Conservation (phyloP, 2,329 filamentous ascomycete species). For the Lasiodiplodia gonubiensis region DNA sequence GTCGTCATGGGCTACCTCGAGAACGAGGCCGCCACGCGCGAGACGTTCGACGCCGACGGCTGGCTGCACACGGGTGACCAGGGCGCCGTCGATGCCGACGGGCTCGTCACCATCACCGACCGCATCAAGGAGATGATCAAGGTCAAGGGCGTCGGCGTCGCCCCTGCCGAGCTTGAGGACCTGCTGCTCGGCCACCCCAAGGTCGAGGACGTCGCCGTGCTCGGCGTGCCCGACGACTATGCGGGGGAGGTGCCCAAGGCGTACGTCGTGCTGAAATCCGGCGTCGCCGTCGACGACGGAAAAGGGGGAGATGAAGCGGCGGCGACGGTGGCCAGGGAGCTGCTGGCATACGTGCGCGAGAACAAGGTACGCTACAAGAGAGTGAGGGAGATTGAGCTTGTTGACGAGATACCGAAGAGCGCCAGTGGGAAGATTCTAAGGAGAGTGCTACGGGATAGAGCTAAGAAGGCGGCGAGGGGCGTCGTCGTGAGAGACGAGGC, state of each 20-base stretch:
- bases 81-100: slow-evolving; percentile 61
- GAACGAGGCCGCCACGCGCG: slow-evolving; percentile 50
- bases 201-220: slow-evolving; percentile 64
- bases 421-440: slow-evolving; percentile 56
- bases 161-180: slow-evolving; percentile 69
- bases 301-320: slow-evolving; percentile 36
- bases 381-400: slow-evolving; percentile 54
- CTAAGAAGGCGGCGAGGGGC: slow-evolving; percentile 35
- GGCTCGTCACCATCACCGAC: slow-evolving; percentile 64
- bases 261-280: slow-evolving; percentile 50
- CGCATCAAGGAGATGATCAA: slow-evolving; percentile 73
- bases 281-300: neutral
- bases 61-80: slow-evolving; percentile 65
- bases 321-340: slow-evolving; percentile 46
- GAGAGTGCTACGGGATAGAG: slow-evolving; percentile 51
- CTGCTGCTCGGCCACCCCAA: slow-evolving; percentile 62
- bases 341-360: slow-evolving; percentile 49
- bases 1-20: slow-evolving; percentile 58
- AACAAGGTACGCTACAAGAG: slow-evolving; percentile 56
- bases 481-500: slow-evolving; percentile 36
- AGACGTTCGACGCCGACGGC: slow-evolving; percentile 55
- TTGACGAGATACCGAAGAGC: slow-evolving; percentile 55
- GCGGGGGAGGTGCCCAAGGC: slow-evolving; percentile 55
- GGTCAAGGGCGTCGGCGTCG: slow-evolving; percentile 67
- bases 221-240: slow-evolving; percentile 61